Evolutionary conservation across 2,329 filamentous ascomycete species (phyloP), one percentile per base, ranked within the genome.

Genomic region (Ophiostoma montium): DNA sequence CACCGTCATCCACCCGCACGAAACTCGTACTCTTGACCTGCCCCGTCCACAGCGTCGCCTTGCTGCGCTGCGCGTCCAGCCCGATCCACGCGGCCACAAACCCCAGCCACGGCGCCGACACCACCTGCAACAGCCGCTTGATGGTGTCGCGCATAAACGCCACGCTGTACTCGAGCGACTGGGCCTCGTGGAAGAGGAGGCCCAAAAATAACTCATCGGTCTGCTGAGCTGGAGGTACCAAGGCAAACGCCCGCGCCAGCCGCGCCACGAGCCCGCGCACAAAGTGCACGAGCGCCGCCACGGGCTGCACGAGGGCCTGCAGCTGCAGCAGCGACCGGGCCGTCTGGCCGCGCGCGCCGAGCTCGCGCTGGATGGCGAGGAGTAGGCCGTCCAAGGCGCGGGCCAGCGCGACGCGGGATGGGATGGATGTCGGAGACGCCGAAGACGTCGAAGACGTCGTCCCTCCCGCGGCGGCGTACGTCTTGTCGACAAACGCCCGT

Each of bases 71-170:
- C 3, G 69, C 65, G 52, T 69, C 72, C 11, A 86, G 72, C 0
- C 86, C 86, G 52, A 89, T 77, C 85, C 86, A 92, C 58, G 81
- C 78, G 55, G 82, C 75, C 8, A 84, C 68, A 47, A 63, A 63
- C 6, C 57, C 59, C 12, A 57, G 58, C 63, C 62, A 66, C 1
- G 63, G 63, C 27, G 53, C 58, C 15, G 63, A 64, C 2, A 62
- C 55, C 13, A 60, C 54, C 21, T 59, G 53, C 10, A 92, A 62
- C 0, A 90, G 70, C 53, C 86, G 78, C 15, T 80, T 74, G 58
- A 86, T 73, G 31, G 86, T 72, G 19, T 75, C 70, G 18, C 76
- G 74, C 19, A 88, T 63, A 51, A 78, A 74, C 12, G 68, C 67
- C 46, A 79, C 76, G 31, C 74, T 72, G 55, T 84, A 75, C 51